phyloP scores from a whole-genome alignment of 352 stramenopile species.

The Pythium dissotocum region DNA sequence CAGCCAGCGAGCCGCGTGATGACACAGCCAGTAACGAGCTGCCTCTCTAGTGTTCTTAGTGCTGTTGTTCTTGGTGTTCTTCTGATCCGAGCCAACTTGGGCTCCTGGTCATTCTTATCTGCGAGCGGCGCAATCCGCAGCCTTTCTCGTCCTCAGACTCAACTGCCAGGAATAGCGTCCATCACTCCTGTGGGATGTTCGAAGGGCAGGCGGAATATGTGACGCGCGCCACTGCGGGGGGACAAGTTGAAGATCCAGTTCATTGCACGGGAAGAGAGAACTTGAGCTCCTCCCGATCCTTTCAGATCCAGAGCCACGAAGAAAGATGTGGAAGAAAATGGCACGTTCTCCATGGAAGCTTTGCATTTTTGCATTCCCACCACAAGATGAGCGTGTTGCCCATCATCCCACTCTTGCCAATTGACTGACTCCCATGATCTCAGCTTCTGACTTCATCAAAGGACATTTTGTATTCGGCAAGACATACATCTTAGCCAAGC shows the following conservation, averaged over 20 bases:
- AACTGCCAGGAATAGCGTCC: not conserved
- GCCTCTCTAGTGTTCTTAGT: not conserved
- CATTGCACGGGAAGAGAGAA: not conserved
- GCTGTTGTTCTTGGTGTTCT: constrained; percentile 1
- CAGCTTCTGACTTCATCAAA: not conserved
- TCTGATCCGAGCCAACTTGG: constrained; percentile 1
- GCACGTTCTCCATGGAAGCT: not conserved
- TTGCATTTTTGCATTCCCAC: not conserved
- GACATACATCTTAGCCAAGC: not conserved
- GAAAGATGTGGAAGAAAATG: not conserved
- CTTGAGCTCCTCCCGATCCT: not conserved
- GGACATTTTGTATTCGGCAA: not conserved
- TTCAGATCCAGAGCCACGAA: not conserved
- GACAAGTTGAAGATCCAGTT: not conserved
- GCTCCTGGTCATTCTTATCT: not conserved
- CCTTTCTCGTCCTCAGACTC: not conserved
- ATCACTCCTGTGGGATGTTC: not conserved
- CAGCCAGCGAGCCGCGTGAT: not conserved
- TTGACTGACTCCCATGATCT: not conserved
- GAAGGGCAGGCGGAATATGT: not conserved
- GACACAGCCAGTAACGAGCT: not conserved
- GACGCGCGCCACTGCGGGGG: not conserved
- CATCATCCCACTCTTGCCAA: not conserved
- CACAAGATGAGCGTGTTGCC: not conserved
- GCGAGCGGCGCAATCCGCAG: not conserved